phyloP scores from a whole-genome alignment of 1,284 basidiomycete genomes.

The Phenoliferia sp. region DNA sequence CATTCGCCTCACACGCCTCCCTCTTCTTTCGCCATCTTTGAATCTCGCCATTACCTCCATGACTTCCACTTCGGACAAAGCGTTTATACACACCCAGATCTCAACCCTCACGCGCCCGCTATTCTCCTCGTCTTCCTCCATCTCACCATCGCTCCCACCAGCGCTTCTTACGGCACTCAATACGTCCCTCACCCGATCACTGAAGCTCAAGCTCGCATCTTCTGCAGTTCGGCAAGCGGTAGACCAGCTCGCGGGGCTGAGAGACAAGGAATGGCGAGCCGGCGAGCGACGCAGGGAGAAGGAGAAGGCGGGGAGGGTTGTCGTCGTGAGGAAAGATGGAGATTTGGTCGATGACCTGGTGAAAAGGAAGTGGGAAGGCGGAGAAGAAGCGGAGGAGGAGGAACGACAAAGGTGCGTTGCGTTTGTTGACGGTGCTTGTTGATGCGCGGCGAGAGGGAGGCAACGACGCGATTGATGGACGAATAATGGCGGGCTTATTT shows the following conservation, averaged over 20 bases:
- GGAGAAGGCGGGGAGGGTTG: background rate
- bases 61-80: background rate
- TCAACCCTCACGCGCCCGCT: background rate
- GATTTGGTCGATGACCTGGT: background rate
- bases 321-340: background rate
- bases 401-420: background rate
- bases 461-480: background rate
- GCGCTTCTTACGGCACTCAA: background rate
- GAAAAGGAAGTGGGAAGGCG: background rate
- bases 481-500: background rate
- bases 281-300: background rate
- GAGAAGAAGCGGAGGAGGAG: background rate
- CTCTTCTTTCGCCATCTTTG: too few species aligned
- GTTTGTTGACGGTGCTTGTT: background rate
- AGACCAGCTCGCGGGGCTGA: background rate
- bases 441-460: background rate
- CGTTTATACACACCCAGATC: background rate
- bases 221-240: background rate
- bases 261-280: background rate
- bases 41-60: too few species aligned
- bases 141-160: background rate
- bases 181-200: background rate
- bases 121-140: background rate
- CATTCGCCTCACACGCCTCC: too few species aligned
- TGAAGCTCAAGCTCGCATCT: background rate